Evolutionary conservation across 2,329 filamentous ascomycete genomes (phyloP).

Genomic region (Hypoxylon sp.): DNA sequence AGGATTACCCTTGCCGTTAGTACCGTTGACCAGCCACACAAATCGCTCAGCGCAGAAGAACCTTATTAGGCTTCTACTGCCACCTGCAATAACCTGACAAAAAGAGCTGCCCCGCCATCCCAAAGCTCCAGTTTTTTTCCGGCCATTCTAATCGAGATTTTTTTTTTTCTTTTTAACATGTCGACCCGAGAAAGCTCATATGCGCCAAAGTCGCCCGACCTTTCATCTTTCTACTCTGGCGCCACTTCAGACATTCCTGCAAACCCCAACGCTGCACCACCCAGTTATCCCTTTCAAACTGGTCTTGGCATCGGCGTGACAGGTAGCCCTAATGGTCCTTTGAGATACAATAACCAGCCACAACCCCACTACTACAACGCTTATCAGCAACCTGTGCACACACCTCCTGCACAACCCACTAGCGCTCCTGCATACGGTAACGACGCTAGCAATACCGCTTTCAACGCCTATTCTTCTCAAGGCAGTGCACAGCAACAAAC

Average conservation of each 20-base stretch:
- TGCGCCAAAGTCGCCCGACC: constrained; percentile 67
- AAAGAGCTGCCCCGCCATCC: constrained; percentile 35
- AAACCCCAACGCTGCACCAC: constrained; percentile 37
- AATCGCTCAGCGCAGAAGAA: constrained; percentile 6
- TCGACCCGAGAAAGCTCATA: constrained; percentile 59
- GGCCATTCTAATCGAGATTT: constrained; percentile 25
- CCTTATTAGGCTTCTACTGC: background rate
- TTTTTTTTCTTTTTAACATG: constrained; percentile 48
- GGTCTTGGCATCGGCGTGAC: constrained; percentile 27
- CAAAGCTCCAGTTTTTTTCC: constrained; percentile 25
- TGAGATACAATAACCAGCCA: constrained; percentile 41
- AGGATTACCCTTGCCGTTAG: constrained; percentile 20
- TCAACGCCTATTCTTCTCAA: constrained; percentile 34
- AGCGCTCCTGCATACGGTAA: constrained; percentile 32
- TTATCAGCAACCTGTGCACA: constrained; percentile 38
- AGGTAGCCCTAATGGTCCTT: constrained; percentile 14
- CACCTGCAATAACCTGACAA: background rate
- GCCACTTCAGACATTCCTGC: constrained; percentile 42
- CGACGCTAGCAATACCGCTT: constrained; percentile 31
- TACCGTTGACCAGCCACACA: constrained; percentile 31
- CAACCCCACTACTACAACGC: constrained; percentile 46
- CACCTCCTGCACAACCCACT: constrained; percentile 33
- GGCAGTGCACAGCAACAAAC: constrained; percentile 10
- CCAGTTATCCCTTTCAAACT: constrained; percentile 44
- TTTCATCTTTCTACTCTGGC: constrained; percentile 63